A percentile compares a stretch with the other conserved stretches of the same genome.
phyloP scores from a whole-genome alignment of 1,139 yeast genomes.

The Candida tunisiensis region DNA sequence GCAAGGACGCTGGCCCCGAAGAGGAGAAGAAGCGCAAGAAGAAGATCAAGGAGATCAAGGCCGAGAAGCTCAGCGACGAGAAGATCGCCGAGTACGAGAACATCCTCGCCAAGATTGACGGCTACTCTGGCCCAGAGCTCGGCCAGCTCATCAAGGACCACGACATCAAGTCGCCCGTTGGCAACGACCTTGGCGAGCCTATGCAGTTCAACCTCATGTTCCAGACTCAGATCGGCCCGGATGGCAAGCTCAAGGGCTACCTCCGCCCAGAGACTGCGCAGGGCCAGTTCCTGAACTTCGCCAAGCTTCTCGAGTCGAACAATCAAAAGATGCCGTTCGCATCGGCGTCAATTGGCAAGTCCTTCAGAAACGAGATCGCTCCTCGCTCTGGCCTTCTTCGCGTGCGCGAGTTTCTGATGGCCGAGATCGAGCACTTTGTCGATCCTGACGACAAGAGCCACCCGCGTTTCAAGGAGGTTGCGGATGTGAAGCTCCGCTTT shows the following conservation, averaged over 20 bases:
- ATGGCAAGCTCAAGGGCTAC: conserved; percentile 90
- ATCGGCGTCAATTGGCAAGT: conserved; percentile 95
- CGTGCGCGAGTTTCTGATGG: conserved; percentile 98
- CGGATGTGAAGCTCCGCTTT: conserved; percentile 55
- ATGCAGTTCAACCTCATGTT: conserved; percentile 96
- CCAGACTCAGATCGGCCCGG: conserved; percentile 98
- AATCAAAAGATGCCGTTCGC: conserved; percentile 98
- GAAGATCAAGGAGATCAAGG: conserved; percentile 92
- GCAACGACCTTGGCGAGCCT: conserved; percentile 76
- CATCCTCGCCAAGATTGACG: conserved; percentile 81
- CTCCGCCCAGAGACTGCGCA: conserved; percentile 99
- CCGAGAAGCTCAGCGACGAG: conserved; percentile 67
- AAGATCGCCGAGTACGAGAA: conserved; percentile 68
- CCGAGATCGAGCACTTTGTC: conserved; percentile 96
- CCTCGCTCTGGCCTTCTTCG: conserved; percentile 96
- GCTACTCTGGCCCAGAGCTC: conserved; percentile 81
- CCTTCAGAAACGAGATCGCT: conserved; percentile 96
- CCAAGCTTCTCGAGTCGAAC: conserved; percentile 85
- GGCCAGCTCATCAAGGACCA: conserved; percentile 74
- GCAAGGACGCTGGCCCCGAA: conserved; percentile 39
- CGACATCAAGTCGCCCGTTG: conserved; percentile 79
- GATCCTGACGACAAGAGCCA: conserved; percentile 84
- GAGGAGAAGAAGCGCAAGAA: conserved; percentile 73
- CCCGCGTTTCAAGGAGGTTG: conserved; percentile 59
- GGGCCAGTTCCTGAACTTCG: conserved; percentile 94